phyloP scores from a whole-genome alignment of 2,329 filamentous ascomycete species.

The Exophiala mesophila region DNA sequence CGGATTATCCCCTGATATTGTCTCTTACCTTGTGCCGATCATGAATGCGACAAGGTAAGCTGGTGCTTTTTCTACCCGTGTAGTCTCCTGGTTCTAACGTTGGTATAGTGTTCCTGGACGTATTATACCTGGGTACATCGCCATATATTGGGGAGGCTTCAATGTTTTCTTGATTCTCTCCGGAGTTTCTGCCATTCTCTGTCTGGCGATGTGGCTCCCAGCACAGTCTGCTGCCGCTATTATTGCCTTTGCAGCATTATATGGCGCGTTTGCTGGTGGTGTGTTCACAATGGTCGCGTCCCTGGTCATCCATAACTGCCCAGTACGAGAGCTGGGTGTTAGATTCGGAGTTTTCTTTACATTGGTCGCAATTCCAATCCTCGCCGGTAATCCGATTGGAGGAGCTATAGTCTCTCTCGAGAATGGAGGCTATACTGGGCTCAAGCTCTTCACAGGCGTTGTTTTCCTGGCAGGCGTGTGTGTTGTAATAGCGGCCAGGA shows the following conservation, averaged over 20 bases:
- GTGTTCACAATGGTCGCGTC: constrained; percentile 2
- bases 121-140: constrained; percentile 13
- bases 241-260: background rate
- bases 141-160: constrained; percentile 21
- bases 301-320: constrained; percentile 3
- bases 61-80: no score
- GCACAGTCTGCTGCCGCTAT: no score
- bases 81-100: constrained; percentile 22
- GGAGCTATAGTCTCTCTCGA: no score
- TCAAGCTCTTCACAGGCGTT: no score
- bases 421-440: no score
- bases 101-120: constrained; percentile 28
- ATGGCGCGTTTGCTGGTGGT: background rate
- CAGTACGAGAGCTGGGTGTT: background rate
- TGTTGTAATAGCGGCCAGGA: no score
- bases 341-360: no score
- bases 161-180: constrained; percentile 21
- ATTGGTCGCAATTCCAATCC: no score
- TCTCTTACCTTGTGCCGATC: no score
- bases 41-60: no score
- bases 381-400: no score
- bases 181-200: constrained; percentile 13
- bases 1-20: constrained; percentile 21
- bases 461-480: no score
- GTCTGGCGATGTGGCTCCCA: constrained; percentile 23